A percentile compares a stretch with the other conserved stretches of the same genome.
phyloP scores from a whole-genome alignment of 345 rosid species.

The Kandelia obovata region DNA sequence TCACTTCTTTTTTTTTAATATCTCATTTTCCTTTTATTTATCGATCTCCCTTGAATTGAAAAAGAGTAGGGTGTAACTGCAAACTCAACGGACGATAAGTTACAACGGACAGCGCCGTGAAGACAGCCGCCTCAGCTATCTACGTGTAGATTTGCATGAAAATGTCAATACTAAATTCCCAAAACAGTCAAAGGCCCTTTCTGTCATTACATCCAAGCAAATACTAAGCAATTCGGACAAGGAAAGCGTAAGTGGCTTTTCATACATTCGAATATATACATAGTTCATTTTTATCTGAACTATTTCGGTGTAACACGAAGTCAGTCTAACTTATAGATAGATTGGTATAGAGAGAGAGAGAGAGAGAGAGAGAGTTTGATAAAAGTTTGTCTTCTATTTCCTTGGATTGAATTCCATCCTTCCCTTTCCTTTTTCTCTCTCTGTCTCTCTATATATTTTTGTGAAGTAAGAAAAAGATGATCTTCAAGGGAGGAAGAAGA shows the following conservation, averaged over 20 bases:
- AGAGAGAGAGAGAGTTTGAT: constrained; percentile 8
- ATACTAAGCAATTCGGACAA: constrained; percentile 15
- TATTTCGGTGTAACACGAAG: constrained; percentile 18
- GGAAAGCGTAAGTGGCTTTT: constrained; percentile 24
- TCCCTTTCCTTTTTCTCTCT: constrained; percentile 16
- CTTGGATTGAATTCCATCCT: constrained; percentile 28
- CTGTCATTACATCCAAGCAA: constrained; percentile 12
- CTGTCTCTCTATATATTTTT: constrained; percentile 13
- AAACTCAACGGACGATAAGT: neutral
- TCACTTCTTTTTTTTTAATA: too few species aligned
- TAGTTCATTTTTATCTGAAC: neutral
- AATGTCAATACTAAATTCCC: constrained; percentile 26
- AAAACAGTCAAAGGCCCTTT: constrained; percentile 5
- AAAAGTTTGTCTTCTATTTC: constrained; percentile 40
- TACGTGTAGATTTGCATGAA: constrained; percentile 53
- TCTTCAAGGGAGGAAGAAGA: constrained; percentile 25
- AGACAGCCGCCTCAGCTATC: constrained; percentile 35
- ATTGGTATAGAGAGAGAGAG: neutral
- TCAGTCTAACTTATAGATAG: constrained; percentile 17
- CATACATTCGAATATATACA: constrained; percentile 27
- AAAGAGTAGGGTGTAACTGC: neutral
- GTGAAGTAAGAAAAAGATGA: constrained; percentile 7
- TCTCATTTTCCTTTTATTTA: too few species aligned
- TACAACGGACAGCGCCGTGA: constrained; percentile 4
- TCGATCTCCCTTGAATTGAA: neutral